Base-by-base conservation (phyloP, 1,284 basidiomycete genomes). In the Ustanciosporium gigantosporum region DNA sequence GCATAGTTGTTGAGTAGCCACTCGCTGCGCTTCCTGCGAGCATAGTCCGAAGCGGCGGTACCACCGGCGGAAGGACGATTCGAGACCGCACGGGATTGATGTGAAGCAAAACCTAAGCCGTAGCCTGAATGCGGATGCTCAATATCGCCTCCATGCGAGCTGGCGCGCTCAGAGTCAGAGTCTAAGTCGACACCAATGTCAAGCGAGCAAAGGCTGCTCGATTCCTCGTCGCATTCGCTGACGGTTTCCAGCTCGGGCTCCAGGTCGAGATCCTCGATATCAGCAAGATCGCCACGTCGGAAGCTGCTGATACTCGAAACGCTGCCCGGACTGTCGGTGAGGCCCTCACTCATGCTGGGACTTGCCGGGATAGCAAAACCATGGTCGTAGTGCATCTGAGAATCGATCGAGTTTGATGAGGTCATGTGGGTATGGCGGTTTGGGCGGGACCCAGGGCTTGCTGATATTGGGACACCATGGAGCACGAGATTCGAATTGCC, bases 241-340 rank as follows among this genome's bases (percentile, higher is more conserved):
- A 70, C 70, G 8, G 66, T 69, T 38, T 74, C 69, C 19, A 76
- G 66, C 37, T 76, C 73, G 8, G 64, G 69, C 36, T 75, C 73
- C 9, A 70, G 50, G 35, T 73, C 69, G 19, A 71, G 55, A 32
- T 76, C 74, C 35, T 76, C 74, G 15, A 73, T 68, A 46, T 76
- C 74, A 22, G 70, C 70, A 21, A 68, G 51, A 15, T 76, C 72
- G 34, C 74, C 74, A 21, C 62, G 66, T 29, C 60, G 59, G 31
- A 65, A 68, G 34, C 67, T 70, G 48, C 41, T 66, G 31, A 70
- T 58, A 41, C 68, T 71, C 7, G 70, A 68, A 19, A 76, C 43
- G 29, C 68, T 72, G 39, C 67, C 69, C 4, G 71, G 69, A 25
- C 69, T 72, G 29, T 66, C 61, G 25, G 61, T 66, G 29, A 66